These are phyloP conservation scores for Rubus parviflorus DNA, from an alignment of 306 rosid genomes.

Conservation along the genomic window DNA sequence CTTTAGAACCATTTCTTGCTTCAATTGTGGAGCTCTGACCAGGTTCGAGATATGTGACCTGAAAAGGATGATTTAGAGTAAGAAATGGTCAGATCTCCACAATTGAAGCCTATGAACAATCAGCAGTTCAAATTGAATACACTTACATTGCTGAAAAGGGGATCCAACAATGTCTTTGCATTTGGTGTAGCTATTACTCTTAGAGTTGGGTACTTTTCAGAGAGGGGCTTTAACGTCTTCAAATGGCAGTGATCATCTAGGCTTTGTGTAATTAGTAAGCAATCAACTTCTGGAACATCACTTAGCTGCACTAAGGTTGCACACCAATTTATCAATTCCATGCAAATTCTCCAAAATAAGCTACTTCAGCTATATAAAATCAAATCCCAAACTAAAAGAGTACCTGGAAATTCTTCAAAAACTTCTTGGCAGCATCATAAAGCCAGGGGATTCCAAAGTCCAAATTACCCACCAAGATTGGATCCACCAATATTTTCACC, in stretches of 20 bases:
- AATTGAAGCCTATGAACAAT: too few relatives aligned
- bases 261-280: constrained; percentile 84
- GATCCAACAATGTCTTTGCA: constrained; percentile 72
- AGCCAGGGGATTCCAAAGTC: constrained; percentile 98
- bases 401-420: constrained; percentile 75
- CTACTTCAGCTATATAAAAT: neutral
- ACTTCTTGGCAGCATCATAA: constrained; percentile 87
- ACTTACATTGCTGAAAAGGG: constrained; percentile 80
- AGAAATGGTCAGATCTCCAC: too few relatives aligned
- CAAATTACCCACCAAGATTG: constrained; percentile 89
- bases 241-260: constrained; percentile 97
- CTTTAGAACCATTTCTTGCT: constrained; percentile 55
- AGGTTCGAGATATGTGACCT: constrained; percentile 86
- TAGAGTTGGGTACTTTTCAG: constrained; percentile 58
- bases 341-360: neutral
- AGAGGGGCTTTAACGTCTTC: constrained; percentile 78
- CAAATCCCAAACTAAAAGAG: neutral
- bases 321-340: constrained; percentile 28
- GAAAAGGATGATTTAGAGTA: constrained; percentile 19
- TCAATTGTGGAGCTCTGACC: constrained; percentile 78
- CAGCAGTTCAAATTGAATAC: neutral
- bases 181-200: constrained; percentile 82
- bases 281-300: constrained; percentile 87
- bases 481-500: constrained; percentile 74
- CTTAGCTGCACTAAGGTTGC: constrained; percentile 63